Base-by-base conservation (phyloP, 169 alveolate genomes). In the Cryptosporidium felis region DNA sequence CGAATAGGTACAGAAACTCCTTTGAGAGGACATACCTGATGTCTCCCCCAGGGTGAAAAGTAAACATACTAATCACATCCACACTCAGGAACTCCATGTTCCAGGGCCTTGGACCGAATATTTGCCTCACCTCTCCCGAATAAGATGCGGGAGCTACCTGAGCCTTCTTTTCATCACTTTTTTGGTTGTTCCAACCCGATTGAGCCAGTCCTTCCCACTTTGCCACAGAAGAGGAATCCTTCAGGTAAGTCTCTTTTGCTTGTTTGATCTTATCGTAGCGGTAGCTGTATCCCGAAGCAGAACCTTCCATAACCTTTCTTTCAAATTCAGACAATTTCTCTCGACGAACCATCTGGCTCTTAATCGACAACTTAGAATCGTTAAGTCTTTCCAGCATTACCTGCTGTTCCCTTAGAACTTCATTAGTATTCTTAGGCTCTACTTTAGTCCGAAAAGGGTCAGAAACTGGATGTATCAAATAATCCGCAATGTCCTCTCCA, bases 41-140 rank as follows among this genome's bases (percentile, higher is more conserved):
- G 12, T 53, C 74, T 32, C 60, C 49, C 9, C n/a, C 8, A 38
- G 0, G 8, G 9, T 47, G 34, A 38, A 65, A 32, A 28, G 81
- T 46, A 6, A 65, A 18, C 59, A 36, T 8, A 30, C 30, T 46
- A 26, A 65, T 21, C 32, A 65, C 16, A n/a, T 65, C 81, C 18
- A 65, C 14, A 21, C 81, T 65, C 28, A 65, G 3, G 41, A 74
- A 74, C 21, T 74, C 61, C 56, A 74, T 53, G 42, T 74, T 74
- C 85, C 85, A 74, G 5, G 85, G 85, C 45, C 85, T 74, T 10
- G 85, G 85, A 56, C 85, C 85, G 30, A 74, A 74, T 10, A 74
- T 53, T 23, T 74, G 85, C 4, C 36, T 32, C 5, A 23, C 32
- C 23, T 74, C 40, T 0, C 85, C 85, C 6, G 74, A 32, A 44